Conservation (phyloP, 2,329 filamentous ascomycete species). For the Karstenula rhodostoma region DNA sequence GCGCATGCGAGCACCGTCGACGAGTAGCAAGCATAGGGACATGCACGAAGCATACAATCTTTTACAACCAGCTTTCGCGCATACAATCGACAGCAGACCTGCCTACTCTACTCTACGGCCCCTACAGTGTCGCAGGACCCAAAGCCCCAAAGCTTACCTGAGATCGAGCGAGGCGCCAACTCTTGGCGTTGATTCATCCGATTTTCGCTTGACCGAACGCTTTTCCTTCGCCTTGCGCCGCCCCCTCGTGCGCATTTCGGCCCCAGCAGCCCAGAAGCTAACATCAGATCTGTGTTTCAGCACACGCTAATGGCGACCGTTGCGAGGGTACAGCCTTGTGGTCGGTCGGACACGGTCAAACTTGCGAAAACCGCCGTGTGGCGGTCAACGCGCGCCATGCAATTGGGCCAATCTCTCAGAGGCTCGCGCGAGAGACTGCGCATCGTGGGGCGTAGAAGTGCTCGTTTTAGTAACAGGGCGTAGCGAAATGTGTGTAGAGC, state of each 20-base stretch:
- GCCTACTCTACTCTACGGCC: neutral
- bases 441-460: neutral
- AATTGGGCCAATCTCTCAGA: neutral
- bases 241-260: neutral
- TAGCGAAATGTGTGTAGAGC: neutral
- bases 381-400: neutral
- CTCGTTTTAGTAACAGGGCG: neutral
- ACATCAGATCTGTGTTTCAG: conserved; percentile 7
- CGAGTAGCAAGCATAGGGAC: neutral
- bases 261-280: neutral
- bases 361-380: conserved; percentile 7
- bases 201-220: conserved; percentile 2
- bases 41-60: too few relatives aligned
- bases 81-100: too few relatives aligned
- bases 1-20: neutral
- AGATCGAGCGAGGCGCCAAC: neutral
- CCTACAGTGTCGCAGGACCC: neutral
- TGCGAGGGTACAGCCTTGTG: conserved; percentile 1
- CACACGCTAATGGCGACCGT: neutral
- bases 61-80: too few relatives aligned
- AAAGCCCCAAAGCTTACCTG: neutral
- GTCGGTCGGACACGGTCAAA: conserved; percentile 1
- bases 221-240: neutral
- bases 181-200: neutral
- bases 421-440: conserved; percentile 1